Base-by-base conservation (phyloP, 2,329 filamentous ascomycete genomes). In the Gaeumannomyces sp. region DNA sequence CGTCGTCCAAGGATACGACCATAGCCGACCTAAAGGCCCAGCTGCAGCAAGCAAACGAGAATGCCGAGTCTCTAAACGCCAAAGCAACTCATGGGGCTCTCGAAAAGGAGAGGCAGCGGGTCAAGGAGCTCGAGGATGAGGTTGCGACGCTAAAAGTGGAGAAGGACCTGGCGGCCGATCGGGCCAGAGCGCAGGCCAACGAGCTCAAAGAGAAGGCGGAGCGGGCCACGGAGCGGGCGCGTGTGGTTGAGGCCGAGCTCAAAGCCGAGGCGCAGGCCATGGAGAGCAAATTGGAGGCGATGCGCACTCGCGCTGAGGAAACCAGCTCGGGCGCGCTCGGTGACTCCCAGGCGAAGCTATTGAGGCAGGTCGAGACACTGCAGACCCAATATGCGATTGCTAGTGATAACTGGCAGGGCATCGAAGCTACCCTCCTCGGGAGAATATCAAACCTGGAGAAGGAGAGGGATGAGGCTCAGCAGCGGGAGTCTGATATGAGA, bases 351-450 rank as follows among this genome's bases (percentile, higher is more conserved):
- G 91, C 91, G 59, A 98, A 97, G 75, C 81, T 98, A 57, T 81
- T 98, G 59, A 88, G 95, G 57, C 96, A 99, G 76, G 90, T 99
- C 64, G 95, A 99, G 78, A 97, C 92, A 0, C 79, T 99, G 53
- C 95, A 99, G 76, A 95, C 91, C 8, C 96, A 99, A 74, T 97
- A 99, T 76, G 88, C 93, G 0, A 88, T 96, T 64, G 95, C 95
- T 1, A 95, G 92, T 70, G 92, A 96, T 72, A 99, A 99, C 71
- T 99, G 96, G 95, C 93, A 97, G 73, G 92, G 93, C 0, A 96
- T 99, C 67, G 94, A 99, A 76, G 86, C 90, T 13, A 96, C 91
- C 2, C 78, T 99, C 38, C 84, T 94, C 62, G 87, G 91, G 28
- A 86, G 93, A 65, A 83, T 95, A 14, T 83, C 88, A 4, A 89